A percentile compares a stretch with the other conserved stretches of the same genome.
phyloP scores from a whole-genome alignment of 208 protist genomes.

The Acanthamoeba triangularis region DNA sequence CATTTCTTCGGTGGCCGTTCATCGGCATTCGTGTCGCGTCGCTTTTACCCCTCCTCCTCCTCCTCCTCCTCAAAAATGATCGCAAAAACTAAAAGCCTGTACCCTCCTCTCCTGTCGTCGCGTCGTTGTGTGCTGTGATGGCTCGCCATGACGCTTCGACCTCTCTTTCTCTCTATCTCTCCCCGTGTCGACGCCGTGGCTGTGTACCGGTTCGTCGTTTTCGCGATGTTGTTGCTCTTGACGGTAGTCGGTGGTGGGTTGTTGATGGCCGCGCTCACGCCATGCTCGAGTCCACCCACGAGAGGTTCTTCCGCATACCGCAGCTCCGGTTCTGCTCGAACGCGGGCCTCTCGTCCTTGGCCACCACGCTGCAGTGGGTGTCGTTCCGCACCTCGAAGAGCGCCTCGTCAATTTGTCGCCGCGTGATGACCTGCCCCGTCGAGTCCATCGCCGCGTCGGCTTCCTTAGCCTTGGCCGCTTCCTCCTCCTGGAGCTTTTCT shows the following conservation, averaged over 20 bases:
- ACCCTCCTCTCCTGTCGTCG: too few relatives aligned
- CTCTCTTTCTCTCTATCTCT: not conserved
- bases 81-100: constrained; percentile 1
- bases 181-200: not conserved
- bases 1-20: not conserved
- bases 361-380: not conserved
- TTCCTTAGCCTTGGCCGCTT: not conserved
- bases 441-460: not conserved
- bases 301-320: constrained; percentile 60
- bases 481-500: not conserved
- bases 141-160: not conserved
- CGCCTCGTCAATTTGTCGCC: constrained; percentile 6
- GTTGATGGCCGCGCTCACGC: constrained; percentile 9
- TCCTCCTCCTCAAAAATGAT: not conserved
- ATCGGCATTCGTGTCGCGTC: not conserved
- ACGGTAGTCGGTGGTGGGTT: not conserved
- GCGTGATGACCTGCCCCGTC: not conserved
- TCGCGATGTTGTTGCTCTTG: not conserved
- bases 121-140: not conserved
- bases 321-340: constrained; percentile 57
- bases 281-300: constrained; percentile 53
- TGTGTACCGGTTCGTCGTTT: not conserved
- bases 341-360: not conserved
- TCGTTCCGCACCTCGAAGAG: not conserved
- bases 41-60: too few relatives aligned